phyloP scores from a whole-genome alignment of 331 rosid genomes.

The Pyrus hybrid region DNA sequence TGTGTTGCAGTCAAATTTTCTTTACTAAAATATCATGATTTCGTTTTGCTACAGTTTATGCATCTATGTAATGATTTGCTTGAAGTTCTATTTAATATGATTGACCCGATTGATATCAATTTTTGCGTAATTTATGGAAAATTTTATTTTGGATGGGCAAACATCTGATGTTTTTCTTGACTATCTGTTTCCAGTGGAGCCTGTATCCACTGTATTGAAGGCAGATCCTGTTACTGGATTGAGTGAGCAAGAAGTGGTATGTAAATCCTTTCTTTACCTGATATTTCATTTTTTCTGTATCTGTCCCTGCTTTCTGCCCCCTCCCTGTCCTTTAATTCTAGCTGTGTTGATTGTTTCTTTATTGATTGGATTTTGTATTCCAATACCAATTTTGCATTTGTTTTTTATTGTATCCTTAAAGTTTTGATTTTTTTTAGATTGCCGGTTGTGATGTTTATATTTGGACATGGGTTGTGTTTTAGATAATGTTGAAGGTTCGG shows the following conservation, averaged over 20 bases:
- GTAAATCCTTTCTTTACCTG: background rate
- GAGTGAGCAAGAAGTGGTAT: conserved; percentile 34
- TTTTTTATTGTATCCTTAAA: background rate
- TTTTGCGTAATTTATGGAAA: background rate
- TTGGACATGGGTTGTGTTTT: background rate
- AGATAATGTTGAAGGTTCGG: background rate
- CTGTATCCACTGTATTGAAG: conserved; percentile 20
- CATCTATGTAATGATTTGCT: background rate
- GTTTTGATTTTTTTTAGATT: background rate
- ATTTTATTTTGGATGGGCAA: background rate
- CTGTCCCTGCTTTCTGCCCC: background rate
- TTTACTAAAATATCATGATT: too few relatives aligned
- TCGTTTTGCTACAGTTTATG: too few relatives aligned
- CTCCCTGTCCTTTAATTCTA: too few relatives aligned
- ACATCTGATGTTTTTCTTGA: conserved; percentile 12
- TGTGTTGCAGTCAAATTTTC: background rate
- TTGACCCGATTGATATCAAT: background rate
- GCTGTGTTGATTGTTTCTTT: too few relatives aligned
- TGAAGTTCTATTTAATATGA: background rate
- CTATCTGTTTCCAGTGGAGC: conserved; percentile 26
- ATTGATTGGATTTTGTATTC: background rate
- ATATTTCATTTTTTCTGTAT: background rate
- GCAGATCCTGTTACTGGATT: conserved; percentile 15
- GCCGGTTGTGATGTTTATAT: background rate
- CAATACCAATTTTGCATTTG: background rate